A percentile compares a stretch with the other conserved stretches of the same genome.
Conservation (phyloP, 768 basidiomycete genomes). For the Hypholoma sublateritium region DNA sequence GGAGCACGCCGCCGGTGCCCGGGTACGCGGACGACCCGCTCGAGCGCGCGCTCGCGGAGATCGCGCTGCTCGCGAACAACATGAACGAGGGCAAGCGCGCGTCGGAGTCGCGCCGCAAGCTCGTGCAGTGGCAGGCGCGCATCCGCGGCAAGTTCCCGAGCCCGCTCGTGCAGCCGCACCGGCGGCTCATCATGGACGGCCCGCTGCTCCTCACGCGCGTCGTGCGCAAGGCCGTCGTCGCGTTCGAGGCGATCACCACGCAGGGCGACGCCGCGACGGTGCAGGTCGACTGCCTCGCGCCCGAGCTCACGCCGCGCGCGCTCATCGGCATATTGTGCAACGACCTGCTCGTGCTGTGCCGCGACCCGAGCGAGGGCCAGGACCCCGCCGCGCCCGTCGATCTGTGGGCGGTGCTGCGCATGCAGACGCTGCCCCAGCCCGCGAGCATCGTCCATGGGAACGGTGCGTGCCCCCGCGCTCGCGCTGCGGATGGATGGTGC, state of each 20-base stretch:
- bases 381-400: slow-evolving; percentile 79
- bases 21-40: slow-evolving; percentile 81
- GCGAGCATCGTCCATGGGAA: slow-evolving; percentile 90
- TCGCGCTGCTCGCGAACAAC: slow-evolving; percentile 83
- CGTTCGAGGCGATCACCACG: slow-evolving; percentile 77
- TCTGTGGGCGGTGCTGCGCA: slow-evolving; percentile 94
- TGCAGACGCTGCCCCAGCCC: slow-evolving; percentile 91
- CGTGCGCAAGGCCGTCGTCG: slow-evolving; percentile 79
- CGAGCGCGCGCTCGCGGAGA: slow-evolving; percentile 83
- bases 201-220: slow-evolving; percentile 83
- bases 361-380: slow-evolving; percentile 79
- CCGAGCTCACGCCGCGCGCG: slow-evolving; percentile 78
- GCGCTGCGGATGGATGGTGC: not conserved
- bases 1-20: slow-evolving; percentile 75
- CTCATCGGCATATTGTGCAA: slow-evolving; percentile 87
- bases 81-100: slow-evolving; percentile 99
- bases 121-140: slow-evolving; percentile 87
- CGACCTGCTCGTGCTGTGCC: slow-evolving; percentile 89
- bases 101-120: slow-evolving; percentile 85
- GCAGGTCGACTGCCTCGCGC: slow-evolving; percentile 88
- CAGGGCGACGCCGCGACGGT: slow-evolving; percentile 79
- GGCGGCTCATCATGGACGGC: slow-evolving; percentile 95
- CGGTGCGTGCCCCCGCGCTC: slow-evolving; percentile 37
- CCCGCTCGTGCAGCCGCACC: slow-evolving; percentile 97
- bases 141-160: slow-evolving; percentile 93